Conservation (phyloP, 768 basidiomycete genomes). For the Pulveroboletus ravenelii region DNA sequence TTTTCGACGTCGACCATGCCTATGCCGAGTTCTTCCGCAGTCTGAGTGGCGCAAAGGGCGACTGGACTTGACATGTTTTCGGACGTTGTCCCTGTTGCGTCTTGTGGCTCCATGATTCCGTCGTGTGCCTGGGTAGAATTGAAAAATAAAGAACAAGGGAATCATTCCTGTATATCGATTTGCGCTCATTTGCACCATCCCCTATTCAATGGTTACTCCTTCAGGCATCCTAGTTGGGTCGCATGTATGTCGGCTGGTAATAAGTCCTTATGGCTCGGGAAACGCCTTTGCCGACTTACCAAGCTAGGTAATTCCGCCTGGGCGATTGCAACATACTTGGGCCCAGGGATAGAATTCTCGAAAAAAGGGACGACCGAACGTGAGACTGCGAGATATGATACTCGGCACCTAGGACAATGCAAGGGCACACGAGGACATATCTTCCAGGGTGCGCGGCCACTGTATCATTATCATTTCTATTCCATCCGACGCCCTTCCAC, state of each 20-base stretch:
- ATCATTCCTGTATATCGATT: too few relatives aligned
- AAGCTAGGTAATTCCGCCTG: too few relatives aligned
- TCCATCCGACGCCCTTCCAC: too few relatives aligned
- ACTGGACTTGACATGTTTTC: constrained; percentile 14
- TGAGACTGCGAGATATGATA: too few relatives aligned
- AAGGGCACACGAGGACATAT: too few relatives aligned
- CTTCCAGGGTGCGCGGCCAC: too few relatives aligned
- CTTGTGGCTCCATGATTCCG: background rate
- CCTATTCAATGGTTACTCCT: background rate
- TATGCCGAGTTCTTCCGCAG: constrained; percentile 91
- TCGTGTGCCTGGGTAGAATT: background rate
- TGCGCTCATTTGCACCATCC: background rate
- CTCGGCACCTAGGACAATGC: too few relatives aligned
- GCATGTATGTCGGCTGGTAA: background rate
- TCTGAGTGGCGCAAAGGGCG: constrained; percentile 43
- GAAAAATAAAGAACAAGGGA: background rate
- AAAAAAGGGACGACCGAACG: too few relatives aligned
- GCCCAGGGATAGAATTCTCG: too few relatives aligned
- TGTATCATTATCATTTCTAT: too few relatives aligned
- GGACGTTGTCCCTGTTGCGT: background rate
- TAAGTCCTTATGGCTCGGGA: background rate
- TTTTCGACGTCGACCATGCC: constrained; percentile 96
- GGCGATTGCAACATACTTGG: too few relatives aligned
- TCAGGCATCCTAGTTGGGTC: background rate
- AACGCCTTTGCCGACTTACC: too few relatives aligned